Conservation (phyloP, 2,329 filamentous ascomycete species). For the Talaromyces piceae region DNA sequence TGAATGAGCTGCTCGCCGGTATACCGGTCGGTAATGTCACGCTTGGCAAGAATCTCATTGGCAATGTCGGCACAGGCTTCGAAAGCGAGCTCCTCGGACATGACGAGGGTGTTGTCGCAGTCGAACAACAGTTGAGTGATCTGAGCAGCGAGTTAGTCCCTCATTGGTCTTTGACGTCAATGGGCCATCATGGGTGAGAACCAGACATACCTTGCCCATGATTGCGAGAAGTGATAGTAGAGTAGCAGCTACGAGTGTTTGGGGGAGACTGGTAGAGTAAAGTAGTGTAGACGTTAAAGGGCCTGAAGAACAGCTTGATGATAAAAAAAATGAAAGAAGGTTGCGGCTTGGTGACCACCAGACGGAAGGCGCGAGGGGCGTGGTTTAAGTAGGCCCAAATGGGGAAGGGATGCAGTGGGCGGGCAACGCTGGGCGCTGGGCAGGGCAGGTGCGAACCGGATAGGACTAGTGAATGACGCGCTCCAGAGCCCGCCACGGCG, state of each 20-base stretch:
- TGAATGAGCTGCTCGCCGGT: constrained; percentile 69
- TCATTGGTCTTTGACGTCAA: constrained; percentile 7
- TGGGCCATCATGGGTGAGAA: not conserved
- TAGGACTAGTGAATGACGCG: not conserved
- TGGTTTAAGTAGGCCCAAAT: constrained; percentile 6
- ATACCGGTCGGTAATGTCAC: constrained; percentile 61
- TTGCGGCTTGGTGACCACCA: not conserved
- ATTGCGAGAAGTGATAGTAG: not conserved
- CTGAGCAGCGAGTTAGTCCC: constrained; percentile 30
- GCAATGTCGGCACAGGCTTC: constrained; percentile 83
- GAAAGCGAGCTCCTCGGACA: constrained; percentile 85
- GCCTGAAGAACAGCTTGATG: not conserved
- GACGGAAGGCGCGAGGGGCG: not conserved
- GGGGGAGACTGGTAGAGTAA: too few relatives aligned
- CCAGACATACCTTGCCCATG: constrained; percentile 27
- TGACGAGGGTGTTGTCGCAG: constrained; percentile 81
- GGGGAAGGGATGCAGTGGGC: not conserved
- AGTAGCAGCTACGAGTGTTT: too few relatives aligned
- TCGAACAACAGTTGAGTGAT: constrained; percentile 69
- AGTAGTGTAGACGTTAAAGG: not conserved
- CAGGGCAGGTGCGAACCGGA: constrained; percentile 1
- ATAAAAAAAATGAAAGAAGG: not conserved
- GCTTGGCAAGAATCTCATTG: constrained; percentile 71
- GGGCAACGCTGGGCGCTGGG: too few relatives aligned
- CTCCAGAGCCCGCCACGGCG: too few relatives aligned